Conservation (phyloP, 1,284 basidiomycete genomes). For the Irpex sp. region DNA sequence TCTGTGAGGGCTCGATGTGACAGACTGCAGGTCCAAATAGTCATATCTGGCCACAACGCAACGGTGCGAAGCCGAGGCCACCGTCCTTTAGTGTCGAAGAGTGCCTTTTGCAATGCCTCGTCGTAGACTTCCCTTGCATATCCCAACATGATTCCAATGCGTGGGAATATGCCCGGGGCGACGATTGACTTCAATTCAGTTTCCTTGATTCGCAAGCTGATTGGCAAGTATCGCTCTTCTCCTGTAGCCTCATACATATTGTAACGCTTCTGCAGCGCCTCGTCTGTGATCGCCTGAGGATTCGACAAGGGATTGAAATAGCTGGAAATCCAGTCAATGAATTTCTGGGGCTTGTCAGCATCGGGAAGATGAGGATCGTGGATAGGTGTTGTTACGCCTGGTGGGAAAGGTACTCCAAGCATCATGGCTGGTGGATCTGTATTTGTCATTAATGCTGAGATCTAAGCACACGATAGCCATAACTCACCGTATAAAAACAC, state of each 20-base stretch:
- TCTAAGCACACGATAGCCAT: not conserved
- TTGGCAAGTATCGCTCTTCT: not conserved
- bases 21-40: not conserved
- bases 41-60: constrained; percentile 6
- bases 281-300: not conserved
- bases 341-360: not conserved
- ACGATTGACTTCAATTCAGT: constrained; percentile 3
- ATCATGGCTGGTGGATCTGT: not conserved
- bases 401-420: not conserved
- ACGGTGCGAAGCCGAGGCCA: constrained; percentile 9
- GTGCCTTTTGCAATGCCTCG: constrained; percentile 4
- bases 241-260: not conserved
- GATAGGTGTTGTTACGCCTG: not conserved
- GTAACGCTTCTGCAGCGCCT: not conserved
- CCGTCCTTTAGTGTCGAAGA: constrained; percentile 9
- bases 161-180: not conserved
- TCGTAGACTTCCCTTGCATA: constrained; percentile 1
- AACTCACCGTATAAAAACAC: constrained; percentile 1
- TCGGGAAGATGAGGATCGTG: not conserved
- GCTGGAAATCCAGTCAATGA: not conserved
- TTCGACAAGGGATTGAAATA: not conserved
- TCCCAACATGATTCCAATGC: not conserved
- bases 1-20: not conserved
- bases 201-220: not conserved
- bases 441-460: constrained; percentile 1